phyloP scores from a whole-genome alignment of 73 alveolate species.

The Tetrahymena thermophila region DNA sequence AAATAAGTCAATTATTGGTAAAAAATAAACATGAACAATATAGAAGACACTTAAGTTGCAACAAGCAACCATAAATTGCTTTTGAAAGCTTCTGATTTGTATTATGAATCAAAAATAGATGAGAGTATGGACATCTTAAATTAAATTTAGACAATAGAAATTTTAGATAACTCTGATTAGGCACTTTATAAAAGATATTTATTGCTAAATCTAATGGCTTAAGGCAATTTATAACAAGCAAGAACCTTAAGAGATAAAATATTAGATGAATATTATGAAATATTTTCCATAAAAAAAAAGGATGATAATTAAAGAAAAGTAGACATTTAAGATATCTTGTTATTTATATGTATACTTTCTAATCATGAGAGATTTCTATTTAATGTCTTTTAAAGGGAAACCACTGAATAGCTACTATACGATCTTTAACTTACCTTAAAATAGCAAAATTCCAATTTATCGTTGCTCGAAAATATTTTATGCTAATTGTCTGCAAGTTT shows the following conservation, averaged over 20 bases:
- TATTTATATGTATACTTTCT: not conserved
- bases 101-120: not conserved
- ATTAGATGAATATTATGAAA: no score
- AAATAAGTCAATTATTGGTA: not conserved
- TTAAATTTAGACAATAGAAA: not conserved
- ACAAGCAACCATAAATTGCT: not conserved
- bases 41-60: not conserved
- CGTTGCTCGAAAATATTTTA: no score
- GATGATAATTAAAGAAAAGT: not conserved
- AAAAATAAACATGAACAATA: no score
- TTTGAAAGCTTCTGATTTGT: not conserved
- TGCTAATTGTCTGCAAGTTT: no score
- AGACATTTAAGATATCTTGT: not conserved
- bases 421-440: no score
- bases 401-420: not conserved
- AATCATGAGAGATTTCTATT: not conserved
- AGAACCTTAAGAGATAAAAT: not conserved
- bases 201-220: not conserved
- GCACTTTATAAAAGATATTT: not conserved
- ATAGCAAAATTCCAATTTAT: no score
- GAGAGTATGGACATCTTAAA: not conserved
- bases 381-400: not conserved
- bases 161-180: not conserved
- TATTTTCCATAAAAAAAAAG: no score
- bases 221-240: not conserved